These are phyloP conservation scores for Harringtonia lauricola DNA, from an alignment of 2,329 filamentous ascomycete genomes.

Conservation along the genomic window DNA sequence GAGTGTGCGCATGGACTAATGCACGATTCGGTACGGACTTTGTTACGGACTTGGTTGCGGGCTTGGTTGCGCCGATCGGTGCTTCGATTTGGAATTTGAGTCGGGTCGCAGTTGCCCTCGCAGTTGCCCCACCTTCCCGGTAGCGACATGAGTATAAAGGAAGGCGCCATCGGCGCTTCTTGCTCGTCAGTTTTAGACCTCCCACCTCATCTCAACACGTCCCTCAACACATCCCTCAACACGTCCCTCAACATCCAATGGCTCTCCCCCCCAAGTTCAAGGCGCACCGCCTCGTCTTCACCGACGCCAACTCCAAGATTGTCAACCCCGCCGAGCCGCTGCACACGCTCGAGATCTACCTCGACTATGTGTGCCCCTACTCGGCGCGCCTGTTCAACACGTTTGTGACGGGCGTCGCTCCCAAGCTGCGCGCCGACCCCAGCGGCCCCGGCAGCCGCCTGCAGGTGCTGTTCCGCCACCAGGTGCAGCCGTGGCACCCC, in stretches of 20 bases:
- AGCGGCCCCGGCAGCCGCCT: conserved; percentile 39
- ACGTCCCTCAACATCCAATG: conserved; percentile 33
- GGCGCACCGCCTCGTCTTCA: conserved; percentile 53
- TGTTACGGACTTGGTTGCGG: too few species aligned
- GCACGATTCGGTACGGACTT: too few species aligned
- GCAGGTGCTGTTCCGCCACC: conserved; percentile 76
- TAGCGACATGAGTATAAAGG: too few species aligned
- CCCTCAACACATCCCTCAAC: background rate
- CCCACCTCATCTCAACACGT: background rate
- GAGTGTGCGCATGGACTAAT: too few species aligned
- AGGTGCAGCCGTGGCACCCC: conserved; percentile 93
- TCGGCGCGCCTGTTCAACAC: conserved; percentile 65
- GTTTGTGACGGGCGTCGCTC: conserved; percentile 54
- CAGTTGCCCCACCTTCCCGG: too few species aligned
- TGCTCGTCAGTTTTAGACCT: background rate
- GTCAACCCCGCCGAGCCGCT: conserved; percentile 30
- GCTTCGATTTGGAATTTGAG: too few species aligned
- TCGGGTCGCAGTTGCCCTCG: too few species aligned
- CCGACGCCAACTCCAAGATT: conserved; percentile 20
- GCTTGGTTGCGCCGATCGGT: too few species aligned
- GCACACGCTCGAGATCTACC: conserved; percentile 56
- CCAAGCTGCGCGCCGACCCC: conserved; percentile 52
- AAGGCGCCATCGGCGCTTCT: background rate
- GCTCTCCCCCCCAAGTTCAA: conserved; percentile 69
- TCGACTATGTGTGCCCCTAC: conserved; percentile 84